Base-by-base conservation (phyloP, 2,329 filamentous ascomycete species). In the Cercospora berteroae region DNA sequence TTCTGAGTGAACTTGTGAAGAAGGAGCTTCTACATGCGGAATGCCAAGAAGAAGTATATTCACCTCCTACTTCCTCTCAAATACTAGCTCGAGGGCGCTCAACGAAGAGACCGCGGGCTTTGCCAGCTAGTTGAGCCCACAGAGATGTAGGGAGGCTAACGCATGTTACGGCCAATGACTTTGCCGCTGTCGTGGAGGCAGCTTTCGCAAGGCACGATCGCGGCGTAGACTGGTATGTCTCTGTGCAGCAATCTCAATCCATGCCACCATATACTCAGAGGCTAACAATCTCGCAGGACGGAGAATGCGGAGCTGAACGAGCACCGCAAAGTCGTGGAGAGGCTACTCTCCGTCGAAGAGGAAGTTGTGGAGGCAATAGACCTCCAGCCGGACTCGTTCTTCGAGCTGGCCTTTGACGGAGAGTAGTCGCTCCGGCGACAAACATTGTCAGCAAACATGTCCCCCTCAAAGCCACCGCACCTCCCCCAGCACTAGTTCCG, bases 371-470 rank as follows among this genome's bases (percentile, higher is more conserved):
- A 56, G 52, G 23, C 36, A 18, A 23, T 16, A 61, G 23, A 18
- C 59, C 39, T 13, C 39, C 25, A 61, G 5, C 25, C 20, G 13
- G 13, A 29, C n/a, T 23, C 36, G 39, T 39, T 61, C 2, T 59
- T 59, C 31, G 56, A 59, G 18, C 27, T 42, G 56, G 56, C 56
- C 5, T 59, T 59, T 23, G 56, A 39, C 27, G 56, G 31, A 23
- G 56, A 36, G 56, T 39, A 59, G 27, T 33, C 16, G 31, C 56
- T 60, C 23, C 31, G 12, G 13, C 52, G 52, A n/a, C 58, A 60
- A 60, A 60, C 58, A 60, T 42, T 42, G 18, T n/a, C 58, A 60
- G 58, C 58, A 60, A 60, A 60, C 58, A 27, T 13, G n/a, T 23
- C 36, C 33, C 1, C 36, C 27, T 33, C 13, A 23, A 55, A 57